Evolutionary conservation across 2,329 filamentous ascomycete species (phyloP), one percentile per base, ranked within the genome.

Genomic region (Aspergillus neoniger): DNA sequence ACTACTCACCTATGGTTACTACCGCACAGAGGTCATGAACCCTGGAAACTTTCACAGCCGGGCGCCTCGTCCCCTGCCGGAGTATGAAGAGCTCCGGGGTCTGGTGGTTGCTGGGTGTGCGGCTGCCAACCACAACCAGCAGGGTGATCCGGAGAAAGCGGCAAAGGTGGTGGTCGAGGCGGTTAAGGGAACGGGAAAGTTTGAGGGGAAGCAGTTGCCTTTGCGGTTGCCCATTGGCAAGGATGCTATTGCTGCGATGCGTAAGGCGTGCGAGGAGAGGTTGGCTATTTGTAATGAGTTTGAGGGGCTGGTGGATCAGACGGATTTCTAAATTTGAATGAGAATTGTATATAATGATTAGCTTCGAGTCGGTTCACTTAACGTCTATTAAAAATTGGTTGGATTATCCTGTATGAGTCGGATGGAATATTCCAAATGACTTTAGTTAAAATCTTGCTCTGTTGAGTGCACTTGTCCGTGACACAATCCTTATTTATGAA

Each of bases 1-100:
- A 74, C 68, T 77, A 1, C 71, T 85, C 3, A 83, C 84, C 61
- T 83, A 83, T 0, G 84, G 83, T 0, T 82, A 82, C 60, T 85
- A 86, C 67, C 79, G 83, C 2, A 86, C 83, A 0, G 72, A 68
- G 0, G 81, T 86, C 52, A 74, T 85, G 7, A 77, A 79, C 5
- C 36, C 58, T 8, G 52, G 49, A 3, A 58, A 61, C 21, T 36
- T 55, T 8, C 32, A 55, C 21, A 23, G 55, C 43, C 21, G 55
- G 1, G 49, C 60, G 12, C 25, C 59, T 5, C 36, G 60, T 23
- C 50, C 7, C 1, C 5, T 49, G 44, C 44, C 44, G 21, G 66
- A 63, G 19, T 67, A 67, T 49, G 55, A 36, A 3, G 61, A 60
- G 41, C 30, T 59, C 4, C 61, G 60, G 14, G 28, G 55, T 14